A percentile compares a stretch with the other conserved stretches of the same genome.
Conservation (phyloP, 345 rosid species). For the Dimocarpus longan region DNA sequence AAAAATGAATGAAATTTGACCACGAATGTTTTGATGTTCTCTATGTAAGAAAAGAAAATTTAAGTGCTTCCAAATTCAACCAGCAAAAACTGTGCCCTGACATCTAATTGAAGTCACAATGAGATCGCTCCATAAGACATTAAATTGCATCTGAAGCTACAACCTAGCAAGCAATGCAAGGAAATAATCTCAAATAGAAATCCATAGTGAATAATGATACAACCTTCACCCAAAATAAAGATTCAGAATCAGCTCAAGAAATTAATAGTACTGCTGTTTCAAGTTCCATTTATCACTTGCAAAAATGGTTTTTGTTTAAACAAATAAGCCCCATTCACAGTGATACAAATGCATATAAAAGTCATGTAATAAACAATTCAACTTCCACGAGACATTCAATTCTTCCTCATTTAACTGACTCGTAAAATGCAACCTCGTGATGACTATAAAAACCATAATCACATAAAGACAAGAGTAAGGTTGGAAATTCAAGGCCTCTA, state of each 20-base stretch:
- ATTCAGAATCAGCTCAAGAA: slow-evolving; percentile 1
- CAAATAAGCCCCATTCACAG: background rate
- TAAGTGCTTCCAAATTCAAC: background rate
- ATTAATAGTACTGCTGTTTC: background rate
- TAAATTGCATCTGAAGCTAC: slow-evolving; percentile 5
- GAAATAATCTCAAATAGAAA: background rate
- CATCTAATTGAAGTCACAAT: background rate
- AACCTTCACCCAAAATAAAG: background rate
- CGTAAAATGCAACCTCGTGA: background rate
- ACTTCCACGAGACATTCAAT: background rate
- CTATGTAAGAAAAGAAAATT: background rate
- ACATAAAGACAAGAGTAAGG: background rate
- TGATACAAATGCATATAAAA: background rate
- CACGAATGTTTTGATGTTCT: background rate
- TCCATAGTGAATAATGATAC: background rate
- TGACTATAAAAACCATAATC: background rate
- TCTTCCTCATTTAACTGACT: background rate
- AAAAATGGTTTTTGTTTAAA: background rate
- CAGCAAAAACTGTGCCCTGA: background rate
- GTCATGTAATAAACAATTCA: background rate
- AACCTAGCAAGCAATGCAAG: background rate
- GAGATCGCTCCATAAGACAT: background rate
- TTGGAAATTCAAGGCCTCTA: background rate
- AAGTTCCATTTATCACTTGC: background rate
- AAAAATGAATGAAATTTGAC: background rate